Evolutionary conservation across 441 rosid species (phyloP).

Genomic region (Omphalea diandra): DNA sequence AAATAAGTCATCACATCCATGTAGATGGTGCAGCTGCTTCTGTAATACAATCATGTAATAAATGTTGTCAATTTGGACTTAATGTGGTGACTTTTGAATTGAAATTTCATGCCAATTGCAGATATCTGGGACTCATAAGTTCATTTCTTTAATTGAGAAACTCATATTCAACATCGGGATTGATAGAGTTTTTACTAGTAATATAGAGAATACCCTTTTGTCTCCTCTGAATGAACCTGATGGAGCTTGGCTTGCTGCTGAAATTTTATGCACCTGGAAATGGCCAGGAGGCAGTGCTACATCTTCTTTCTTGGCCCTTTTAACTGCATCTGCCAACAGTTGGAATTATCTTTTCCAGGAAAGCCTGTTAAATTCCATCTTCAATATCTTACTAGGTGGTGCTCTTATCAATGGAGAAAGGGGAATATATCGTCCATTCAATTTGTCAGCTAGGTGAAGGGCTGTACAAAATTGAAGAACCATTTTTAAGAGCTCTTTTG

Average conservation of each 20-base stretch:
- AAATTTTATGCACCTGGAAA: conserved; percentile 88
- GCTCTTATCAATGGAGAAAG: conserved; percentile 70
- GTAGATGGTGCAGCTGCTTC: neutral
- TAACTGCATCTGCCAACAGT: conserved; percentile 55
- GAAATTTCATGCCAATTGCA: conserved; percentile 36
- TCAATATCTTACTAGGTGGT: conserved; percentile 78
- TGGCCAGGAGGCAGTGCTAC: conserved; percentile 88
- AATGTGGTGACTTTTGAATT: conserved; percentile 9
- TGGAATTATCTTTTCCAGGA: conserved; percentile 32
- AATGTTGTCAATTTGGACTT: too few species aligned
- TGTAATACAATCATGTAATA: neutral
- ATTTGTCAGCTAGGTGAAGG: conserved; percentile 49
- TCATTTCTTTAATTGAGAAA: conserved; percentile 64
- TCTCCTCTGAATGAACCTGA: conserved; percentile 31
- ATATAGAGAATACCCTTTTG: conserved; percentile 23
- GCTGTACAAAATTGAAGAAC: conserved; percentile 57
- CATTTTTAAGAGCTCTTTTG: conserved; percentile 81
- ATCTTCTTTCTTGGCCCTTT: conserved; percentile 65
- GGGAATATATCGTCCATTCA: conserved; percentile 31
- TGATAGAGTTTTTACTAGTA: conserved; percentile 43
- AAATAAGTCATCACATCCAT: neutral
- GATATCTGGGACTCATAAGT: conserved; percentile 58
- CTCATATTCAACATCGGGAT: conserved; percentile 67
- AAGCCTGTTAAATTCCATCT: conserved; percentile 57
- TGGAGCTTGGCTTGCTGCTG: conserved; percentile 93